Conservation (phyloP, 2,329 filamentous ascomycete species). For the Colletotrichum incanum region DNA sequence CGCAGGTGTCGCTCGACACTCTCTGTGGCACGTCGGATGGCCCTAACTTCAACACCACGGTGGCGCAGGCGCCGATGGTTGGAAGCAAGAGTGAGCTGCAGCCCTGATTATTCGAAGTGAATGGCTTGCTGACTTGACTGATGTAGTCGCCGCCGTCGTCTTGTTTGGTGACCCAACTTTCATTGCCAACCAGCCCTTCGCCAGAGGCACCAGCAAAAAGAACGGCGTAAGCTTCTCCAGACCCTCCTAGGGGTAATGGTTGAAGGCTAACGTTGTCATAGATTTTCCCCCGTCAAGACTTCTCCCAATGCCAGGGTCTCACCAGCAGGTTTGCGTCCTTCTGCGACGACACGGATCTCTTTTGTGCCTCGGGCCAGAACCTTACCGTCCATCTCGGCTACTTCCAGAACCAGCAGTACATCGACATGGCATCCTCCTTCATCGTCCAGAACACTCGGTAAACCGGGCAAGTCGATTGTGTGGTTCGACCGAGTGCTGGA, state of each 20-base stretch:
- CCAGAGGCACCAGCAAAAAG: constrained; percentile 54
- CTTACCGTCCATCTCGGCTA: constrained; percentile 36
- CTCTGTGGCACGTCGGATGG: constrained; percentile 54
- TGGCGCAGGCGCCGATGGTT: constrained; percentile 48
- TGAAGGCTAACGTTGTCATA: neutral
- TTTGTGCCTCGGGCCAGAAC: constrained; percentile 39
- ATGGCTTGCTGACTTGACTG: neutral
- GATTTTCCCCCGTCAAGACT: constrained; percentile 38
- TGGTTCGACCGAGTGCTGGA: constrained; percentile 25
- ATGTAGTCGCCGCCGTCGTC: constrained; percentile 57
- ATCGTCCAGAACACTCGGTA: constrained; percentile 21
- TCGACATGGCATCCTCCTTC: constrained; percentile 17
- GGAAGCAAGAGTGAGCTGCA: constrained; percentile 53
- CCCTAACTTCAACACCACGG: constrained; percentile 48
- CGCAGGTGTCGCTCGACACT: constrained; percentile 56
- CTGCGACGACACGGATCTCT: constrained; percentile 36
- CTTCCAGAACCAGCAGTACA: constrained; percentile 36
- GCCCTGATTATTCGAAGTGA: accelerated
- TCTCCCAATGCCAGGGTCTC: constrained; percentile 19
- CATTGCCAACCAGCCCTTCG: constrained; percentile 54
- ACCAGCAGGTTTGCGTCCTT: constrained; percentile 22
- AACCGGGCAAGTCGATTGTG: neutral
- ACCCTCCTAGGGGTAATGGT: accelerated
- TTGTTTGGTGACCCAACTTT: constrained; percentile 60
- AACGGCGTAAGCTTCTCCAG: constrained; percentile 54